Evolutionary conservation across 208 protist species (phyloP).

Genomic region (Lotmaria passim): DNA sequence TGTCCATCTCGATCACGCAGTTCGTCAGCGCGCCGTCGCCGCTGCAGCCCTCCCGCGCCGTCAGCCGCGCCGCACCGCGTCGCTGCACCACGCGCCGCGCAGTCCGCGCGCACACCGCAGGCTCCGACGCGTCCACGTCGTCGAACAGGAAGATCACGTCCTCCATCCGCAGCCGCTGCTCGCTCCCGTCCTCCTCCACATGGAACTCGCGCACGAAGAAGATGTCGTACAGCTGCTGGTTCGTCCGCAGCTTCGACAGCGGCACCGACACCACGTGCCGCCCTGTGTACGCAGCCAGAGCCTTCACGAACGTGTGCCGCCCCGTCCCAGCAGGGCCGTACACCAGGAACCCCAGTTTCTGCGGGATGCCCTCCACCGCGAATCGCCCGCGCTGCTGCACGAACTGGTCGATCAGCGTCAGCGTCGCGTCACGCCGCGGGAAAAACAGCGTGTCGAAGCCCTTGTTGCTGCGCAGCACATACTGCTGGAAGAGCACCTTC

Average conservation of each 20-base stretch:
- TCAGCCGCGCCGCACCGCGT: no score
- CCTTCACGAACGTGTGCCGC: constrained; percentile 98
- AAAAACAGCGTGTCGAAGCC: constrained; percentile 92
- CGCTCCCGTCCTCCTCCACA: no score
- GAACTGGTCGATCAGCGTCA: constrained; percentile 86
- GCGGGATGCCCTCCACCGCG: constrained; percentile 81
- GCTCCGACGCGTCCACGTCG: no score
- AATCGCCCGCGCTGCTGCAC: constrained; percentile 75
- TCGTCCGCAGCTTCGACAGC: constrained; percentile 75
- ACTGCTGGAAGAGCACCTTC: constrained; percentile 64
- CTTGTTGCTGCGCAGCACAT: constrained; percentile 72
- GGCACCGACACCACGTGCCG: constrained; percentile 83
- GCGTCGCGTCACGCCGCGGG: constrained; percentile 59
- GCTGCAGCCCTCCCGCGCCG: no score
- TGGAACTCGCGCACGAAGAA: no score
- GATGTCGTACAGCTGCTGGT: no score
- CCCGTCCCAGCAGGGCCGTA: constrained; percentile 97
- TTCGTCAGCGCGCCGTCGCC: no score
- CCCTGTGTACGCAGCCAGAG: constrained; percentile 98
- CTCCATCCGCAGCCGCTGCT: no score
- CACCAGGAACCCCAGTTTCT: constrained; percentile 98
- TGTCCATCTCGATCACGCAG: no score
- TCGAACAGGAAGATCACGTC: no score
- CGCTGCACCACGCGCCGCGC: no score
- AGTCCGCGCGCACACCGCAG: no score